Evolutionary conservation across 768 basidiomycete genomes (phyloP).

Genomic region (Termitomyces sp.): DNA sequence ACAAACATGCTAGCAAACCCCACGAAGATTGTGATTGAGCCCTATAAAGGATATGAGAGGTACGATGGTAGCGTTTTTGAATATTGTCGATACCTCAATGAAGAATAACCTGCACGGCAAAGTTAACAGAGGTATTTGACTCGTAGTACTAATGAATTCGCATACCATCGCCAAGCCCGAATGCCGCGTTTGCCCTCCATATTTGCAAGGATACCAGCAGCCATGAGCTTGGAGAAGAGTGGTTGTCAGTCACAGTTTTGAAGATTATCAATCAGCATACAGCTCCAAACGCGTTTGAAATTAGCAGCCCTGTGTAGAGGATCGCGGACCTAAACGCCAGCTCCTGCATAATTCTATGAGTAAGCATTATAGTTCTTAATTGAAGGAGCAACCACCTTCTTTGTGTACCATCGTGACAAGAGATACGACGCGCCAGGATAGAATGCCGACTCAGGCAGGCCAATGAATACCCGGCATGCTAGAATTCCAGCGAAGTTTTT

Average conservation of each 20-base stretch:
- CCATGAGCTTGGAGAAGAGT: conserved; percentile 45
- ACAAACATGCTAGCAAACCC: conserved; percentile 53
- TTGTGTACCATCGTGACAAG: conserved; percentile 55
- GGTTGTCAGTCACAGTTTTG: background rate
- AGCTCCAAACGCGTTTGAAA: conserved; percentile 65
- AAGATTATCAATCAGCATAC: conserved; percentile 29
- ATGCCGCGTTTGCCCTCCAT: conserved; percentile 69
- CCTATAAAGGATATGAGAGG: conserved; percentile 30
- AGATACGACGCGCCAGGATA: conserved; percentile 53
- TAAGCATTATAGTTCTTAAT: background rate
- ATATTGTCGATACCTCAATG: conserved; percentile 48
- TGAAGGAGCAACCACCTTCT: conserved; percentile 33
- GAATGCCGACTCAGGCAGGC: conserved; percentile 64
- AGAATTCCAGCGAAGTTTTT: conserved; percentile 51
- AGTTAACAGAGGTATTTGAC: too few relatives aligned
- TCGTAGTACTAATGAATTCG: too few relatives aligned
- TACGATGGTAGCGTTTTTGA: background rate
- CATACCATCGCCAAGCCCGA: conserved; percentile 65
- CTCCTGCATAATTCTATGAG: conserved; percentile 35
- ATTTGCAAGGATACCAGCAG: conserved; percentile 63
- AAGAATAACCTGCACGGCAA: conserved; percentile 77
- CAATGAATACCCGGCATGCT: conserved; percentile 56
- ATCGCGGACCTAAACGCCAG: conserved; percentile 60
- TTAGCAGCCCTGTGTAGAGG: conserved; percentile 53
- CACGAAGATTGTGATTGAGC: conserved; percentile 58